Percentiles rank a stretch among this genome's conserved stretches.
Conservation (phyloP, 805 yeast genomes). For the Teunomyces atbi region DNA sequence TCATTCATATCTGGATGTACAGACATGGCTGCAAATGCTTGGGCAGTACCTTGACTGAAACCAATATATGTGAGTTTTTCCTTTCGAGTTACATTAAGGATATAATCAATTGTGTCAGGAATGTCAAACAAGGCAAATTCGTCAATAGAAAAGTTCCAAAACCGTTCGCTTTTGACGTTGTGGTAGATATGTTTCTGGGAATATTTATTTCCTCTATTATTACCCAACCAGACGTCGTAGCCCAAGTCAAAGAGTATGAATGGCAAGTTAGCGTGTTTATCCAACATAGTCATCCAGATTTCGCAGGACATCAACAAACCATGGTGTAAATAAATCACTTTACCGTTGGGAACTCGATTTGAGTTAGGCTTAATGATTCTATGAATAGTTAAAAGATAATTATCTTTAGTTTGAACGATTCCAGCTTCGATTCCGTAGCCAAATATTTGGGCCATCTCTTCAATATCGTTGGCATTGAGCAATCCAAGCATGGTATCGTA, state of each 20-base stretch:
- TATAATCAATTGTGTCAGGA: conserved; percentile 77
- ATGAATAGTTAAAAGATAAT: conserved; percentile 73
- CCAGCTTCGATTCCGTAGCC: conserved; percentile 76
- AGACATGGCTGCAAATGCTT: conserved; percentile 80
- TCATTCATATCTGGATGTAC: conserved; percentile 60
- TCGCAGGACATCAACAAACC: conserved; percentile 90
- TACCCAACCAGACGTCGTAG: conserved; percentile 93
- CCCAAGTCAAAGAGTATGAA: conserved; percentile 75
- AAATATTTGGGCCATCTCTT: conserved; percentile 63
- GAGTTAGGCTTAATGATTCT: conserved; percentile 46
- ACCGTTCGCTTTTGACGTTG: conserved; percentile 42
- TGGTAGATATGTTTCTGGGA: conserved; percentile 67
- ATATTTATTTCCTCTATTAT: conserved; percentile 90
- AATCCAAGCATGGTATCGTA: conserved; percentile 36
- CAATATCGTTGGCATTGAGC: conserved; percentile 51
- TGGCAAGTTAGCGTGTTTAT: conserved; percentile 53
- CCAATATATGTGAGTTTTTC: conserved; percentile 69
- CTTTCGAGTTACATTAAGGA: conserved; percentile 48
- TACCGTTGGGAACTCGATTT: conserved; percentile 16
- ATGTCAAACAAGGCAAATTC: conserved; percentile 91
- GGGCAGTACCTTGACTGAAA: conserved; percentile 93
- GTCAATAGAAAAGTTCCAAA: conserved; percentile 91
- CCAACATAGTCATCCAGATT: conserved; percentile 55
- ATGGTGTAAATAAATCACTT: conserved; percentile 82
- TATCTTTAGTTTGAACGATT: conserved; percentile 73